Evolutionary conservation across 768 basidiomycete species (phyloP), one percentile per base, ranked within the genome.

Genomic region (Xerocomellus amylosporus): DNA sequence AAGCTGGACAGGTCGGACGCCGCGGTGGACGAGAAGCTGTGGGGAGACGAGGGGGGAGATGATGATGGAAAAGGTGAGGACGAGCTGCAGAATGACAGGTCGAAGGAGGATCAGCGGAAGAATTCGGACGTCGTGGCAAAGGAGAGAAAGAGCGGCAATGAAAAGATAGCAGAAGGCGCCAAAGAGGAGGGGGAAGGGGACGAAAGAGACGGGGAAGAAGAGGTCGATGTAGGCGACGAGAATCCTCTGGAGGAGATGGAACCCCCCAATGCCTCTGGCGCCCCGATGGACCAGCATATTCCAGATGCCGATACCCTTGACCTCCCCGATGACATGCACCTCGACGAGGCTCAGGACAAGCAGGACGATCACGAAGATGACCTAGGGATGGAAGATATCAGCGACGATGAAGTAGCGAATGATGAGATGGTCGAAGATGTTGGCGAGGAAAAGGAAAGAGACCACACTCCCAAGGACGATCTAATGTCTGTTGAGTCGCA

Each of bases 21-120:
- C 24, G 86, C 87, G 0, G 82, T 97, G 15, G 96, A 98, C 65
- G 96, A 99, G 74, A 98, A 98, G 74, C 76, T 99, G 60, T 98
- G 97, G 96, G 93, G 90, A 19, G 90, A 95, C 58, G 88, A 96
- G 61, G 71, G 76, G 46, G 82, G 81, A 13, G 78, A 82, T 5
- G 76, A 81, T 26, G 78, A 83, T n/a, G 45, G 50, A 46, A 65
- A 77, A 14, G 73, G 78, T 20, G 69, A 77, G n/a, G 71, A 83
- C 43, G 82, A 85, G 66, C 74, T 79, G 22, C 74, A 84, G 51
- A 73, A 88, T 58, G 85, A 90, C 58, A 80, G 77, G 60, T 83
- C 85, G 36, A 74, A 76, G 49, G 70, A 77, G 39, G 46, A 62
- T 74, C 74, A 65, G 69, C 73, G 2, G 63, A 77, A 64, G 8